Evolutionary conservation across 768 basidiomycete species (phyloP).

Genomic region (Lentinus brumalis): DNA sequence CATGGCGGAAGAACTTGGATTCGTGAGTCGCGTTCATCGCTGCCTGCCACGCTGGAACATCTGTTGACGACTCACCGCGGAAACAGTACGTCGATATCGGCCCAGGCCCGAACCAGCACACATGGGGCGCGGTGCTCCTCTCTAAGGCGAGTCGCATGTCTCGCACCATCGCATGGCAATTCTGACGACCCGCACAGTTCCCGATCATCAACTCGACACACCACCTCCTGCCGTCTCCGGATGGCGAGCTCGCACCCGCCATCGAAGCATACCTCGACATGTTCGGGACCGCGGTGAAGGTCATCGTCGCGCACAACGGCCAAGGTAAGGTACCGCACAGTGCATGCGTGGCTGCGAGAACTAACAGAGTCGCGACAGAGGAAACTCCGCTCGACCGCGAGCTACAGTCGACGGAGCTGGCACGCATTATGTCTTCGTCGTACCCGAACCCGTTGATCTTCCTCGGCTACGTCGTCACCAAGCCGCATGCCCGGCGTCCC

Average conservation of each 20-base stretch:
- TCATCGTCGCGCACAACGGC: slow-evolving; percentile 90
- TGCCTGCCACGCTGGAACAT: no score
- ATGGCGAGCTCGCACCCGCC: slow-evolving; percentile 85
- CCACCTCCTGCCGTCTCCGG: slow-evolving; percentile 84
- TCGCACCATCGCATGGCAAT: no score
- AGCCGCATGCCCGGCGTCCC: slow-evolving; percentile 63
- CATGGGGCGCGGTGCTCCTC: slow-evolving; percentile 84
- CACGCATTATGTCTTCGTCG: slow-evolving; percentile 70
- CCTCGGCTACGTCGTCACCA: slow-evolving; percentile 80
- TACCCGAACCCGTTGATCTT: slow-evolving; percentile 78
- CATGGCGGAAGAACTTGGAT: slow-evolving; percentile 76
- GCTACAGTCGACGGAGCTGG: slow-evolving; percentile 79
- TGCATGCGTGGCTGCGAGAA: background rate
- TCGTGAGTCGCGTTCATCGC: slow-evolving; percentile 51
- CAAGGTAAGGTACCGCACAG: slow-evolving; percentile 56
- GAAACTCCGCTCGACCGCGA: slow-evolving; percentile 89
- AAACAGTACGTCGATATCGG: slow-evolving; percentile 83
- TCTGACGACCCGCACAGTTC: slow-evolving; percentile 48
- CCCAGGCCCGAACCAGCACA: slow-evolving; percentile 85
- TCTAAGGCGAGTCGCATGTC: slow-evolving; percentile 57
- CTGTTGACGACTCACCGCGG: background rate
- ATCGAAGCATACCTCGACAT: slow-evolving; percentile 85
- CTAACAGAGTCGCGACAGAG: slow-evolving; percentile 47
- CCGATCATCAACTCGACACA: slow-evolving; percentile 87
- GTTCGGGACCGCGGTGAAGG: slow-evolving; percentile 74